Evolutionary conservation across 108 stramenopile species (phyloP).

Genomic region (Nitzschia putrida): DNA sequence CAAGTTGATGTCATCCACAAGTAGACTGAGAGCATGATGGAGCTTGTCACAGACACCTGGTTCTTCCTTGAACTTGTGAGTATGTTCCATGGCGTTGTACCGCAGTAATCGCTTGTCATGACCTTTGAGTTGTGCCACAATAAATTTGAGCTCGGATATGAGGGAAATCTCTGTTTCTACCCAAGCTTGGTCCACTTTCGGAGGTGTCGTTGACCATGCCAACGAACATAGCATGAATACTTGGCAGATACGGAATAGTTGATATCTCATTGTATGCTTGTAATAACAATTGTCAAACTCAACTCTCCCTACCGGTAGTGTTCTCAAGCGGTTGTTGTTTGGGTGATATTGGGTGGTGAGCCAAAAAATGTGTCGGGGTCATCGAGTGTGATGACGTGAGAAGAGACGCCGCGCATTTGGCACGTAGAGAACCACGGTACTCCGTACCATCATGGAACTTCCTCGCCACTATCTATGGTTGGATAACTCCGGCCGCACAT

Average conservation of each 20-base stretch:
- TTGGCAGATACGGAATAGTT: neutral
- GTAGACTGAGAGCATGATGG: neutral
- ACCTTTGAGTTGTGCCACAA: neutral
- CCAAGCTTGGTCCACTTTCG: neutral
- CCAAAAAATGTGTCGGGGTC: too few relatives aligned
- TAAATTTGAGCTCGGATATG: neutral
- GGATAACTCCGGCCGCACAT: too few relatives aligned
- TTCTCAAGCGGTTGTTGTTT: too few relatives aligned
- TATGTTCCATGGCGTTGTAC: neutral
- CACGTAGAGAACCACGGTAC: too few relatives aligned
- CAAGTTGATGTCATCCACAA: neutral
- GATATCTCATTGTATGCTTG: neutral
- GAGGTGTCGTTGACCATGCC: neutral
- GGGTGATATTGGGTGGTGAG: too few relatives aligned
- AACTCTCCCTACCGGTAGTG: too few relatives aligned
- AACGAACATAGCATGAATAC: neutral
- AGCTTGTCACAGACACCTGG: conserved; percentile 1
- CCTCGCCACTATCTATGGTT: too few relatives aligned
- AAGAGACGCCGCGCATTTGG: too few relatives aligned
- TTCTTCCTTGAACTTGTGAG: neutral
- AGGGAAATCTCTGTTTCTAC: neutral
- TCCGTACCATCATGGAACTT: too few relatives aligned
- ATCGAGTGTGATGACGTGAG: too few relatives aligned
- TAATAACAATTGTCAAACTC: too few relatives aligned
- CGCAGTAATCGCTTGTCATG: neutral